Evolutionary conservation across 108 stramenopile genomes (phyloP).

Genomic region (Nannochloropsis gaditana): DNA sequence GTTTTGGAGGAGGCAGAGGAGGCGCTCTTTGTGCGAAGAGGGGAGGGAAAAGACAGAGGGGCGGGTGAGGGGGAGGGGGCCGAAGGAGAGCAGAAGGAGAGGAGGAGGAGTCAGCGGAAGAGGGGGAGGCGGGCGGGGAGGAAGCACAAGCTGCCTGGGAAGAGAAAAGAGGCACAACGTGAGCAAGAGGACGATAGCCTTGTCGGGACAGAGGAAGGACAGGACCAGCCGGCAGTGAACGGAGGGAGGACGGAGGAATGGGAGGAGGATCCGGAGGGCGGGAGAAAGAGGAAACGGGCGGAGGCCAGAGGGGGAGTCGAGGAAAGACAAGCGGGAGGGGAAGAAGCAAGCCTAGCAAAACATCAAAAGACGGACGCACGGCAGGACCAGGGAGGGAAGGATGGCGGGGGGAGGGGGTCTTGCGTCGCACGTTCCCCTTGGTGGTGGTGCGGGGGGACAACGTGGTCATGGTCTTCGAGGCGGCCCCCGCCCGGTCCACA

Average conservation of each 20-base stretch:
- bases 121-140: neutral
- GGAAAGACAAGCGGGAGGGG: neutral
- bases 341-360: neutral
- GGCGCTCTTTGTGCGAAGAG: neutral
- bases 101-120: neutral
- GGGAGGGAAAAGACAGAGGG: neutral
- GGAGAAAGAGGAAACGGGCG: neutral
- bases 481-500: neutral
- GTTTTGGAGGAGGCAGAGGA: neutral
- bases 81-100: neutral
- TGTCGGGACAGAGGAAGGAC: neutral
- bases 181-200: neutral
- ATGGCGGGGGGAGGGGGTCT: neutral
- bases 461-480: neutral
- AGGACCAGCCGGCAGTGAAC: neutral
- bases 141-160: neutral
- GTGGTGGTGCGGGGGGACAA: conserved; percentile 7
- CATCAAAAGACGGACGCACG: neutral
- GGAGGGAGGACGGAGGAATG: too few relatives aligned
- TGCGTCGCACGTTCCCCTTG: neutral
- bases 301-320: neutral
- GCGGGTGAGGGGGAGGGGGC: neutral
- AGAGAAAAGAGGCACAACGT: neutral
- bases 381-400: neutral
- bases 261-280: too few relatives aligned